Conservation (phyloP, 2,329 filamentous ascomycete genomes). For the Amauroascus verrucosus region DNA sequence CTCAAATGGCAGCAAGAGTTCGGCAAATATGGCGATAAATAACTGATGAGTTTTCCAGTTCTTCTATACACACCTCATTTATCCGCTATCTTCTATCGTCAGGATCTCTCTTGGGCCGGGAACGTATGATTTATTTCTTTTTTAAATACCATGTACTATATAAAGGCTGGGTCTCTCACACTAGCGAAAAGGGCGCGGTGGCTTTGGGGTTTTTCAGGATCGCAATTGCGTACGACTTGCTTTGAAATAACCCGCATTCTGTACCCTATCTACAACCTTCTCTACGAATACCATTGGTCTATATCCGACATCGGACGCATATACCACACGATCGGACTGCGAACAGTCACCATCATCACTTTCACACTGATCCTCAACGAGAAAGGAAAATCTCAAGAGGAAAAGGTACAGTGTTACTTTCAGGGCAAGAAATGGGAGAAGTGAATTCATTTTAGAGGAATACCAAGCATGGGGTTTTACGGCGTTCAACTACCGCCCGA, state of each 20-base stretch:
- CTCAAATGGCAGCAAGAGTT: constrained; percentile 76
- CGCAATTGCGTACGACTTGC: neutral
- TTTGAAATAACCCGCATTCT: neutral
- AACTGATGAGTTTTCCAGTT: constrained; percentile 15
- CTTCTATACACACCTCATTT: neutral
- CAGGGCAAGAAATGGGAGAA: neutral
- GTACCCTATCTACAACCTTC: neutral
- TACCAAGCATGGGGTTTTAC: neutral
- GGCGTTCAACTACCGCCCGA: neutral
- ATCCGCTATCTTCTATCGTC: neutral
- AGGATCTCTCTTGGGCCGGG: neutral
- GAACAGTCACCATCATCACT: too few relatives aligned
- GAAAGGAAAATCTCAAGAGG: neutral
- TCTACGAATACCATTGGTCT: neutral
- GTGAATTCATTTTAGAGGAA: neutral
- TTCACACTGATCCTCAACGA: neutral
- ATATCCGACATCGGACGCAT: neutral
- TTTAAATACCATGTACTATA: constrained; percentile 9
- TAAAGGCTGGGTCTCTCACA: neutral
- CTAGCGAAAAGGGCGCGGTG: neutral
- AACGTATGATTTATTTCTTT: neutral
- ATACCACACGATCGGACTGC: neutral
- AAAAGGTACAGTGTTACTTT: neutral
- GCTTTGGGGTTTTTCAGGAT: neutral
- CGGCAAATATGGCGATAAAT: constrained; percentile 44